Percentiles rank a stretch among this genome's conserved stretches.
Conservation (phyloP, 495 filamentous ascomycete genomes). For the Podospora tetraspora region DNA sequence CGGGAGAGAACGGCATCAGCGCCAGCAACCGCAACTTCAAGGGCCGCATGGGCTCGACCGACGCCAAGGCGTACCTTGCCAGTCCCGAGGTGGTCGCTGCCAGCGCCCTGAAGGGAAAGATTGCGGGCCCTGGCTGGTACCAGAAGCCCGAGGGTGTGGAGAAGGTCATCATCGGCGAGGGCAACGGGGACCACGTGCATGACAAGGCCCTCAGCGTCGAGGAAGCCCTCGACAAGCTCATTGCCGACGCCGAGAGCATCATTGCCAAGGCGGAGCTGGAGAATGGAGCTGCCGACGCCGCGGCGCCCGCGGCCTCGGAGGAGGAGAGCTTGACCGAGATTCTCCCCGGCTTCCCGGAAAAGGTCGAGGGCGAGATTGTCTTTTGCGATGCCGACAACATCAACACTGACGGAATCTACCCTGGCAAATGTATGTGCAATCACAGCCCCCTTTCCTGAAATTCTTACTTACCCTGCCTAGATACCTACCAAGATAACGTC, state of each 20-base stretch:
- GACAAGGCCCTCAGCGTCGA: constrained; percentile 59
- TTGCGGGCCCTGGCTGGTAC: constrained; percentile 79
- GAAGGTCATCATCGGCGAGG: constrained; percentile 66
- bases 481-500: constrained; percentile 85
- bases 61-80: constrained; percentile 82
- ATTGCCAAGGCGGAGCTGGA: constrained; percentile 45
- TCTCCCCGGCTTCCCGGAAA: constrained; percentile 65
- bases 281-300: constrained; percentile 18
- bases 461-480: background rate
- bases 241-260: constrained; percentile 59
- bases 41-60: constrained; percentile 79
- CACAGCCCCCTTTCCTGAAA: constrained; percentile 20
- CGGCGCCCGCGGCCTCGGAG: constrained; percentile 17
- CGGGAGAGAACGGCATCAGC: constrained; percentile 83
- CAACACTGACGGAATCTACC: constrained; percentile 81
- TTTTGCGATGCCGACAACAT: constrained; percentile 70
- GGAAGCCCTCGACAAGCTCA: constrained; percentile 62
- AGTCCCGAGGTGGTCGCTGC: constrained; percentile 91
- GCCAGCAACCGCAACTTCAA: constrained; percentile 92
- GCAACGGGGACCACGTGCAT: constrained; percentile 56
- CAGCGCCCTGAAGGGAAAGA: constrained; percentile 70
- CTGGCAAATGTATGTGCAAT: constrained; percentile 45
- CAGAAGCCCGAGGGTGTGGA: constrained; percentile 58
- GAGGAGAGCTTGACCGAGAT: constrained; percentile 50
- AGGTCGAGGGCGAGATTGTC: constrained; percentile 60